Base-by-base conservation (phyloP, 2,329 filamentous ascomycete genomes). In the Aspergillus japonicus region DNA sequence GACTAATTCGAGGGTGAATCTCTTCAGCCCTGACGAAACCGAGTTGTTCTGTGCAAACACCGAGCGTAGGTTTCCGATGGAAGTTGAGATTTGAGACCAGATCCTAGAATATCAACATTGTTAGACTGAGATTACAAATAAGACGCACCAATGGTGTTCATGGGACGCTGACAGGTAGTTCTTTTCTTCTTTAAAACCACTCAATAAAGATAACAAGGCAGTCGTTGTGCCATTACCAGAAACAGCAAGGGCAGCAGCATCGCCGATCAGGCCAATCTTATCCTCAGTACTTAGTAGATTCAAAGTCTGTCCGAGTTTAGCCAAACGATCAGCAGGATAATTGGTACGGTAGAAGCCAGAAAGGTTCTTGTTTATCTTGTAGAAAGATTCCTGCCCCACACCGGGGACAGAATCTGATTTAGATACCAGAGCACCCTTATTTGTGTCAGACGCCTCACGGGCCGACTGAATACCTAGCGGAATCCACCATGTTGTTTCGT, bases 401-500 rank as follows among this genome's bases (percentile, higher is more conserved):
- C 71, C 74, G 53, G 84, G 82, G 59, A 98, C 85, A 12, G 87
- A 92, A 57, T 92, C 88, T 67, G 90, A 84, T 78, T 91, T 97
- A 58, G 84, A 80, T 0, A 87, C 90, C 49, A 99, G 81, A 54
- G 91, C 88, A 42, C 88, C 81, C 21, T 85, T 81, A 59, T 88
- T 81, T 56, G 89, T 81, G 7, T 84, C 85, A 35, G 86, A 79
- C 33, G 87, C 80, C 23, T 88, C 83, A 42, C 83, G 80, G 69
- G 91, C 91, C 56, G 91, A 90, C 74, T 92, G 90, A 29, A 99
- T 81, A 14, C 89, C 90, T 33, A 99, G 84, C 16, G 95, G 95
- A 61, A 98, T 86, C 94, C 95, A 99, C 95, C 95, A 99, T 21
- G 87, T 88, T 3, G 93, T 97, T 70, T 89, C 83, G 71, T 99